Base-by-base conservation (phyloP, 1,284 basidiomycete species). In the Malassezia psittaci region DNA sequence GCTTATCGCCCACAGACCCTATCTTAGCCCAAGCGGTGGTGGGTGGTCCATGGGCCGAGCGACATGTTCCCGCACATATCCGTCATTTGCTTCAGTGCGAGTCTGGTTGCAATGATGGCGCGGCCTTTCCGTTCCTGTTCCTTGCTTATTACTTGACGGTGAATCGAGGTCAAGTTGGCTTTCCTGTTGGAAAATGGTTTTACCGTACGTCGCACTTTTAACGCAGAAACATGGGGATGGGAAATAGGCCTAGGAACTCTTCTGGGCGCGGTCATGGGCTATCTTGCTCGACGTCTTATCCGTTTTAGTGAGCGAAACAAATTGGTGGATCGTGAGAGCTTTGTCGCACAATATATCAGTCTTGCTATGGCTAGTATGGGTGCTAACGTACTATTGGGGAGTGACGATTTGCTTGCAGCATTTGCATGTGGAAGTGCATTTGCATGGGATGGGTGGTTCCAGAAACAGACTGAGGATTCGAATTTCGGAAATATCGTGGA, bases 401-500 rank as follows among this genome's bases (percentile, higher is more conserved):
- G 66, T 40, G 72, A 74, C 52, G 72, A 73, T 44, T 51, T 73
- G 15, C 65, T 74, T 11, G 70, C 91, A 11, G 87, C 93, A 0
- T 99, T 98, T 74, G 85, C 86, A 1, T 96, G 91, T 69, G 94
- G 94, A 19, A 85, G 87, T 3, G 90, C 90, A 1, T 99, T 96
- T 72, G 94, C 91, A 0, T 98, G 93, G 93, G 93, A 98, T 65
- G 77, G 68, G 24, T 70, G 91, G 60, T 96, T 94, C 80, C 96
- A 96, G 80, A 83, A 85, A 64, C 90, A 94, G 66, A 98, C 91
- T 1, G 91, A 94, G 52, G 67, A 69, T 54, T 73, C 71, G 33
- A 86, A 91, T 64, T 98, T 98, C 79, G 89, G 86, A 65, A 90
- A 87, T 76, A 93, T 98, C 67, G 89, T 98, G 72, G 91, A 94